Percentiles rank a stretch among this genome's conserved stretches.
Evolutionary conservation across 257 asterid species (phyloP).

Genomic region (Solanum paucissectum): DNA sequence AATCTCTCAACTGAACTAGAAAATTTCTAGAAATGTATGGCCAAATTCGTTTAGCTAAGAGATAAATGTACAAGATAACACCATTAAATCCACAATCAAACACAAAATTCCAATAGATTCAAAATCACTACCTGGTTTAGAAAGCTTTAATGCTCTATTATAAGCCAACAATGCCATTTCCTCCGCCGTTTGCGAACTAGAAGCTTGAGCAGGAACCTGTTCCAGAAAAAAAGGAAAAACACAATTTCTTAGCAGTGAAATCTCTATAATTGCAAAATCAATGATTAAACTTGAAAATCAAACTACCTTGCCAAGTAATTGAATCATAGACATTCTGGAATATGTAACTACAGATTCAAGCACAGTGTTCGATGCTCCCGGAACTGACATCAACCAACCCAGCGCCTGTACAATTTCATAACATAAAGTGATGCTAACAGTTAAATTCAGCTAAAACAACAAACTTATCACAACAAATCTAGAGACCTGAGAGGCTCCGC

Average conservation of each 20-base stretch:
- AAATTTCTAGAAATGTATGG: not conserved
- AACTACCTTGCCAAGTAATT: slow-evolving; percentile 73
- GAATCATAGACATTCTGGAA: slow-evolving; percentile 79
- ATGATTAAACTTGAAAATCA: not conserved
- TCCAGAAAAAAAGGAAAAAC: not conserved
- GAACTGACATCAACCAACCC: slow-evolving; percentile 89
- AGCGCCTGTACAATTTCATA: slow-evolving; percentile 43
- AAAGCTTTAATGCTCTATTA: slow-evolving; percentile 81
- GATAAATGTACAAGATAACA: not conserved
- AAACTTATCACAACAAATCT: not conserved
- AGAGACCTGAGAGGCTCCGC: slow-evolving; percentile 91
- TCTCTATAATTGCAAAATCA: not conserved
- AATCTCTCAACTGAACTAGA: not conserved
- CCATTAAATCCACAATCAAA: not conserved
- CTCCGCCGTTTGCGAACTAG: slow-evolving; percentile 66
- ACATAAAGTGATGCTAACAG: not conserved
- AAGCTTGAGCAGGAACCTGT: slow-evolving; percentile 59
- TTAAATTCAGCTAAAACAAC: not conserved
- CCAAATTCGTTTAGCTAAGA: not conserved
- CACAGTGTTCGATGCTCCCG: slow-evolving; percentile 85
- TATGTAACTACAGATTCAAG: slow-evolving; percentile 76
- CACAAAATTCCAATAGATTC: not conserved
- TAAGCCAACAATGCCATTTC: slow-evolving; percentile 85
- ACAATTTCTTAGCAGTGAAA: not conserved
- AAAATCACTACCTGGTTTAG: slow-evolving; percentile 48